Base-by-base conservation (phyloP, 768 basidiomycete genomes). In the Austroboletus eburneus region DNA sequence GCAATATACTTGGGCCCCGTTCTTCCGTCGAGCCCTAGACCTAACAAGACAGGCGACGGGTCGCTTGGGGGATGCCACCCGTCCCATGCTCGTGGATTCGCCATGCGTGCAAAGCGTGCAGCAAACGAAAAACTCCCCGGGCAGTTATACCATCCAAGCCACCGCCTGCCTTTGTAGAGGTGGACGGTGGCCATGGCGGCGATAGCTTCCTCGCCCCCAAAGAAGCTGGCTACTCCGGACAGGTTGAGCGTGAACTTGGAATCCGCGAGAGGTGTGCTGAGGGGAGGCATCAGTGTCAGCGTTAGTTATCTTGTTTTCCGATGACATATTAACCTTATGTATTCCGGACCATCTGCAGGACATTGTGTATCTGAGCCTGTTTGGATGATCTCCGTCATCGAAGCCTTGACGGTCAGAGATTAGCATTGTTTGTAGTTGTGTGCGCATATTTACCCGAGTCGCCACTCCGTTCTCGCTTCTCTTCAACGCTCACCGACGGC, bases 81-180 rank as follows among this genome's bases (percentile, higher is more conserved):
- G 33, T 57, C 45, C 61, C 62, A 68, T 34, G 57, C 43, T n/a
- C 52, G 53, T 2, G 58, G 47, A 13, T 53, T 55, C 1, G 61
- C 56, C 41, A 69, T 58, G 9, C 55, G 54, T 2, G 62, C 62
- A 42, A 68, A 68, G 9, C 57, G 55, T 37, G 56, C 62, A 17
- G 67, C 69, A 30, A 69, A 54, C 4, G 43, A 42, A 29, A 63
- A 65, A 9, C 49, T 58, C 24, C 68, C 69, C 0, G 66, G 68
- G n/a, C 58, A 66, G 42, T 70, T 70, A 23, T 69, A 69, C 64
- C 64, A 69, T 16, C 68, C 69, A 13, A 70, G 46, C 64, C 63
- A 70, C 30, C 57, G 60, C 41, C 62, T 59, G 20, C 58, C 59
- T 41, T 59, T 41, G 42, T 57, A 67, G 17, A 69, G 50, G 41